Base-by-base conservation (phyloP, 2,329 filamentous ascomycete species). In the Emergomyces pasteurianus region DNA sequence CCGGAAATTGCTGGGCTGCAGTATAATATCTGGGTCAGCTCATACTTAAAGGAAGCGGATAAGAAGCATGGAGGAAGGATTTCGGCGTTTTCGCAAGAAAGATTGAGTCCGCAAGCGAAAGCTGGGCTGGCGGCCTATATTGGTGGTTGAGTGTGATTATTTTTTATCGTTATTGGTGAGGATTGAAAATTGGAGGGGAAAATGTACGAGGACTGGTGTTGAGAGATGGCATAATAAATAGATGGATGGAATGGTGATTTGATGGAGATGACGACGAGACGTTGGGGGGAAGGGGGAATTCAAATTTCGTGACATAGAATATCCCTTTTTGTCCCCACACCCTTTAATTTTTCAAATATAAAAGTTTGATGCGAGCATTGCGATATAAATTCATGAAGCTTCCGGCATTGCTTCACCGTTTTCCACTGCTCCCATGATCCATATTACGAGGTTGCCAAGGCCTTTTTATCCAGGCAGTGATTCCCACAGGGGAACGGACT, bases 1-100 rank as follows among this genome's bases (percentile, higher is more conserved):
- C 88, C 92, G 0, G 88, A 96, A 63, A 85, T 96, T 16, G 82
- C 96, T 16, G 82, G 84, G 5, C 86, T 91, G 60, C 88, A 91
- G 62, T 78, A 90, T 59, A 88, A 87, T 72, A 74, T 71, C 10
- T 99, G 92, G 92, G 92, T 96, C n/a, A 81, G 88, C 60, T 78
- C 82, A 65, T 91, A 90, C 71, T 78, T 96, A 70, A 87, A 86
- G 70, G 84, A 86, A 42, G 90, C 90, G 7, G 90, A 96, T 73
- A 78, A 79, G 69, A 84, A 86, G 68, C 86, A 90, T 67, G 79
- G 80, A 54, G 90, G 91, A 1, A 82, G 83, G 21, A 82, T 96
- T 64, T 84, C 82, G 34, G 78, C 77, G 61, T 92, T 89, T 70
- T 87, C 92, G 59, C 79, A 84, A 65, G 83, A 89, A 73, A 83